Evolutionary conservation across 192 early-diverging fungal species (phyloP).

Genomic region (Rhizophlyctis rosea): DNA sequence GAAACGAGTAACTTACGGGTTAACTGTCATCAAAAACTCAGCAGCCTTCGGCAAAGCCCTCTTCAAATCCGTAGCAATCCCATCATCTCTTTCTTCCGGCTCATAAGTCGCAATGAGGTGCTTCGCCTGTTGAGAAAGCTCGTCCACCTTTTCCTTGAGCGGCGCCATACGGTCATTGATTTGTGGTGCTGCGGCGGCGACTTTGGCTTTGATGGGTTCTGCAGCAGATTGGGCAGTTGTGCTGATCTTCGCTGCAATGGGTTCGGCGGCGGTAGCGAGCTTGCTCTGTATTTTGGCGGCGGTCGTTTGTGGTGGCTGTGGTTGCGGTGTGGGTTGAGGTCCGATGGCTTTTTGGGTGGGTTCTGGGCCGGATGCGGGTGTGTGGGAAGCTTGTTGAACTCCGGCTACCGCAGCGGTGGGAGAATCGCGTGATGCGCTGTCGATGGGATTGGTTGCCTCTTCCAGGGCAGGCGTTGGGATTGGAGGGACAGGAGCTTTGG

Average conservation of each 20-base stretch:
- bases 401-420: not conserved
- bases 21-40: not conserved
- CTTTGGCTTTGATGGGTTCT: not conserved
- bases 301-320: no score
- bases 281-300: no score
- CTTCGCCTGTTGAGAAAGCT: not conserved
- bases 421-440: not conserved
- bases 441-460: not conserved
- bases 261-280: not conserved
- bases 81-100: not conserved
- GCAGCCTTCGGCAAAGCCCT: not conserved
- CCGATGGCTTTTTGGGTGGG: no score
- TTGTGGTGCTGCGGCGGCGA: not conserved
- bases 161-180: not conserved
- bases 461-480: no score
- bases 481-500: no score
- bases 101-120: not conserved
- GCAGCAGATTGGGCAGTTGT: not conserved
- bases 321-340: no score
- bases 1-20: not conserved
- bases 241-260: not conserved
- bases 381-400: no score
- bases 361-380: no score
- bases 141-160: not conserved
- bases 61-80: slow-evolving; percentile 1